Evolutionary conservation across 148 eudicot species (phyloP), one percentile per base, ranked within the genome.

Genomic region (Rhododendron mucronatum): DNA sequence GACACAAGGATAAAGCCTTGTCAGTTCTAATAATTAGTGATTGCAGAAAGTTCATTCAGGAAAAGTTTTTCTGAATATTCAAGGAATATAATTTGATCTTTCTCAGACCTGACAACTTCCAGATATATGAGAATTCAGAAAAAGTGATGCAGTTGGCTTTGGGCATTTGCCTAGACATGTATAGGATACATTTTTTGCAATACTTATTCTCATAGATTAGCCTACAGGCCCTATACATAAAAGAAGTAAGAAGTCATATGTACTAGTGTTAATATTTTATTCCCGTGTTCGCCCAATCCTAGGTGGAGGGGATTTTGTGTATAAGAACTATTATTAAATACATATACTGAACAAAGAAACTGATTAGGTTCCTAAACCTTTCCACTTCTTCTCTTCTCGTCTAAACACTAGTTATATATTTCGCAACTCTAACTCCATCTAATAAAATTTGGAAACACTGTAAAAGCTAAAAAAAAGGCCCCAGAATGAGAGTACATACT

Each of bases 401-500:
- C 73, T 65, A 65, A 65, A n/a, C 30, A 84, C 18, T 4, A 71
- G 14, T 48, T 59, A 20, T 6, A n/a, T n/a, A 65, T 8, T 63
- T 65, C 5, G 9, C 73, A 26, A 65, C 73, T 65, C 73, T 65
- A 9, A 65, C 73, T 65, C 73, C 73, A 9, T 65, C 18, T 39
- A 30, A 33, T 20, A 74, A 85, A 44, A 26, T 67, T 48, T 21
- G 8, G 82, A 30, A 48, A 65, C 45, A 15, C 39, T 51, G 59
- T 77, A 13, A 57, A 59, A 28, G 59, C 23, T 50, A 77, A 2
- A 78, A 48, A 8, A 78, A 83, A 1, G 5, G 28, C 44, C 39
- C 33, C 69, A 79, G 53, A 59, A 82, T 71, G 11, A 21, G 79
- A 87, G 26, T 63, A 86, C 96, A 77, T 91, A 95, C 99, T 88